Evolutionary conservation across 495 filamentous ascomycete species (phyloP).

Genomic region (Saxophila tyrrhenica): DNA sequence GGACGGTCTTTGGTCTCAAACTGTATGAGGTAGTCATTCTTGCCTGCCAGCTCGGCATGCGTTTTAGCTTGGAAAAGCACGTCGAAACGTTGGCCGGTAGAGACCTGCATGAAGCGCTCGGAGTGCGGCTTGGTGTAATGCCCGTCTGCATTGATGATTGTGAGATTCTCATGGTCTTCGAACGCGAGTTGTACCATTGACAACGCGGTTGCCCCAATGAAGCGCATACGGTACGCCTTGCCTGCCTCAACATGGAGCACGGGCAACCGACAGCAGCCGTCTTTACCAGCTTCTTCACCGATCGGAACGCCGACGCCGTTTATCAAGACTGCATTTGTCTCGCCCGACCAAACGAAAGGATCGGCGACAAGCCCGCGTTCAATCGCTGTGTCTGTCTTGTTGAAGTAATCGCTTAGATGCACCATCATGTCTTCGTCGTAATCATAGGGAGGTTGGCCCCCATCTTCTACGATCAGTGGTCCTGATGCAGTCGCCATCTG

Average conservation of each 20-base stretch:
- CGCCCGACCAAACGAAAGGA: slow-evolving; percentile 37
- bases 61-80: slow-evolving; percentile 39
- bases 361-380: slow-evolving; percentile 28
- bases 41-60: slow-evolving; percentile 19
- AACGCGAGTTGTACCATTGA: slow-evolving; percentile 40
- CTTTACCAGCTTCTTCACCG: slow-evolving; percentile 3
- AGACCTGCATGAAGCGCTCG: slow-evolving; percentile 42
- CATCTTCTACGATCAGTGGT: slow-evolving; percentile 43
- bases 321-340: slow-evolving; percentile 39
- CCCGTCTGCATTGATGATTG: slow-evolving; percentile 47
- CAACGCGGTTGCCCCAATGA: slow-evolving; percentile 43
- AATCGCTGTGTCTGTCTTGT: slow-evolving; percentile 34
- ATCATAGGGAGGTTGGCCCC: slow-evolving; percentile 33
- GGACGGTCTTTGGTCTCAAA: slow-evolving; percentile 41
- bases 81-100: slow-evolving; percentile 45
- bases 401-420: slow-evolving; percentile 41
- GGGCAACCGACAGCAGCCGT: slow-evolving; percentile 1
- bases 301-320: slow-evolving; percentile 25
- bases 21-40: slow-evolving; percentile 42
- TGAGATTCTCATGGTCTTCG: slow-evolving; percentile 39
- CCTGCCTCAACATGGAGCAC: slow-evolving; percentile 44
- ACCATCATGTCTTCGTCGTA: slow-evolving; percentile 48
- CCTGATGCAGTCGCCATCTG: slow-evolving; percentile 42
- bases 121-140: slow-evolving; percentile 40
- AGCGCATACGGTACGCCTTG: slow-evolving; percentile 47